These are phyloP conservation scores for Lolium perenne DNA, from an alignment of 176 grass and related monocot genomes.

Conservation along the genomic window DNA sequence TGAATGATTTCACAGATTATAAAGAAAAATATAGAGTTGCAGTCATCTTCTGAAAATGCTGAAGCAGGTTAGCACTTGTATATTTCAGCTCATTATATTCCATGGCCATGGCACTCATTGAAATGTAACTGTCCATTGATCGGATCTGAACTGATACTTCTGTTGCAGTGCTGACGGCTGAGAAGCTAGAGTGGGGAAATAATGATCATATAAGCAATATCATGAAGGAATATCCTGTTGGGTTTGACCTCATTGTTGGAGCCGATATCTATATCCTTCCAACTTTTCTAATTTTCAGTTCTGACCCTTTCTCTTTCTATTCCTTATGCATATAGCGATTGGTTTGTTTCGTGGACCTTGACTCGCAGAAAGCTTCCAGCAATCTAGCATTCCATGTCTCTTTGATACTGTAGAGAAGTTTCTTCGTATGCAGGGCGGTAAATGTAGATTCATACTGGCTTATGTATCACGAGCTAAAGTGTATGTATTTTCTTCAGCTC, in stretches of 20 bases:
- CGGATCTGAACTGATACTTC: slow-evolving; percentile 36
- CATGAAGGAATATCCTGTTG: slow-evolving; percentile 63
- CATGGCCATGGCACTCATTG: not conserved
- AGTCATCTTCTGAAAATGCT: slow-evolving; percentile 49
- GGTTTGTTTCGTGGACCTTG: slow-evolving; percentile 56
- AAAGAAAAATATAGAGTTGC: slow-evolving; percentile 83
- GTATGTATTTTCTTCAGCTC: slow-evolving; percentile 69
- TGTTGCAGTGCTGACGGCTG: slow-evolving; percentile 69
- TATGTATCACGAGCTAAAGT: slow-evolving; percentile 89
- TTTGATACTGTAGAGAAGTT: slow-evolving; percentile 81
- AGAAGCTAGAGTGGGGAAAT: slow-evolving; percentile 97
- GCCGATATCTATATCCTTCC: slow-evolving; percentile 99
- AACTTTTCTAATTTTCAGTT: slow-evolving; percentile 2
- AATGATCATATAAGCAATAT: slow-evolving; percentile 65
- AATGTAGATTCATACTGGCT: slow-evolving; percentile 90
- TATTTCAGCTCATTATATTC: slow-evolving; percentile 10
- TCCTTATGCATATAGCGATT: slow-evolving; percentile 22
- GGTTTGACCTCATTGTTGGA: slow-evolving; percentile 95
- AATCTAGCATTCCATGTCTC: slow-evolving; percentile 84
- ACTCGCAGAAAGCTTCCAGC: slow-evolving; percentile 93
- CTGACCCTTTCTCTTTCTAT: slow-evolving; percentile 6
- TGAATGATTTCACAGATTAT: slow-evolving; percentile 69
- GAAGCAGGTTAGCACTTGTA: slow-evolving; percentile 49
- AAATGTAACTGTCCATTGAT: slow-evolving; percentile 30
- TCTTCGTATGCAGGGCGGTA: slow-evolving; percentile 54